Percentiles rank a stretch among this genome's conserved stretches.
Evolutionary conservation across 1,139 yeast genomes (phyloP).

Genomic region (Pichiaceae sp.): DNA sequence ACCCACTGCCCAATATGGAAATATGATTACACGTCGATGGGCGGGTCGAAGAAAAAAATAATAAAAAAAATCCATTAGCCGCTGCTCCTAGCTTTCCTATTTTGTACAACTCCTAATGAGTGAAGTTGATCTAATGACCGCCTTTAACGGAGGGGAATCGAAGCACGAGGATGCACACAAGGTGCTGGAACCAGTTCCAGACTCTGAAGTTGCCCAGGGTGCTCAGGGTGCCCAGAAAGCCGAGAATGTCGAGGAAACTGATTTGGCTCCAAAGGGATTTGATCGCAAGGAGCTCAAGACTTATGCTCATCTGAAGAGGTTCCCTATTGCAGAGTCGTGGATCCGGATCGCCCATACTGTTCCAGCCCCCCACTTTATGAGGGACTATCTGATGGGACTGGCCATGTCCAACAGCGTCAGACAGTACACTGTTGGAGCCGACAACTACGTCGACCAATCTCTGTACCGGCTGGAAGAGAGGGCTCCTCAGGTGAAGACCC

Average conservation of each 20-base stretch:
- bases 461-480: constrained; percentile 31
- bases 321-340: constrained; percentile 36
- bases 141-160: neutral
- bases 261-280: no score
- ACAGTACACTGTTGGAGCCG: constrained; percentile 16
- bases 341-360: constrained; percentile 25
- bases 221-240: neutral
- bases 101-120: constrained; percentile 1
- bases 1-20: no score
- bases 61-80: no score
- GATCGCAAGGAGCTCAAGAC: constrained; percentile 20
- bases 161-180: neutral
- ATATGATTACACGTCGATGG: no score
- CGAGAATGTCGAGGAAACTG: no score
- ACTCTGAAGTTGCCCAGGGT: neutral
- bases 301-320: constrained; percentile 27
- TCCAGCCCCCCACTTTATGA: constrained; percentile 29
- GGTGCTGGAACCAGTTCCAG: neutral
- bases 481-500: constrained; percentile 31
- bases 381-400: constrained; percentile 14
- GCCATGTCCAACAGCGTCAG: constrained; percentile 17
- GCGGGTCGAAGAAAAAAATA: no score
- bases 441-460: constrained; percentile 25
- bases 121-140: constrained; percentile 1
- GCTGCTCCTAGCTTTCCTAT: no score